These are phyloP conservation scores for Starmerella kuoi DNA, from an alignment of 805 yeast genomes.

Conservation along the genomic window DNA sequence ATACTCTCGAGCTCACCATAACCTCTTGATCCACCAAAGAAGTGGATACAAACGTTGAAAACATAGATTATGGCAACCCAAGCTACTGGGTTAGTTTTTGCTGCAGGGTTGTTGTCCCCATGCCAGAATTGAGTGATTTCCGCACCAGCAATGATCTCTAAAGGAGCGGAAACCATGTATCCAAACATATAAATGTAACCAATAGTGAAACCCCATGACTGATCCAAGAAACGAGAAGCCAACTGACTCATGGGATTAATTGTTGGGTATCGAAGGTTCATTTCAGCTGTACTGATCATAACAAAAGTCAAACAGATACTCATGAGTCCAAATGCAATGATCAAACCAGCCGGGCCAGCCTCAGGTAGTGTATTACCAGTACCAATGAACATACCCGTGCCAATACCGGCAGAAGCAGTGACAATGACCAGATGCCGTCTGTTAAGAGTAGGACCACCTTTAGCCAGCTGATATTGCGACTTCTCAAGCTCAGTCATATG, in stretches of 20 bases:
- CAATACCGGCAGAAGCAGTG: conserved; percentile 73
- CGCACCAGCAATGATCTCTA: conserved; percentile 53
- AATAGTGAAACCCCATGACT: conserved; percentile 54
- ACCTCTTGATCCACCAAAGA: conserved; percentile 38
- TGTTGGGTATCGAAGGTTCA: conserved; percentile 55
- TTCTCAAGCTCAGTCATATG: conserved; percentile 25
- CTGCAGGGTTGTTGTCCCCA: conserved; percentile 31
- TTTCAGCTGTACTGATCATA: conserved; percentile 57
- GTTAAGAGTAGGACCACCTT: conserved; percentile 30
- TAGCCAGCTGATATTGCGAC: conserved; percentile 36
- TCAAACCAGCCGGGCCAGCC: conserved; percentile 50
- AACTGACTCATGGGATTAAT: conserved; percentile 56
- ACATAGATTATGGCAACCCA: conserved; percentile 46
- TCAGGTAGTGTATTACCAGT: conserved; percentile 56
- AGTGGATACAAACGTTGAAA: conserved; percentile 30
- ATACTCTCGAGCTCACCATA: conserved; percentile 58
- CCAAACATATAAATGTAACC: conserved; percentile 53
- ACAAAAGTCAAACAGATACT: conserved; percentile 62
- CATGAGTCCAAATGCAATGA: conserved; percentile 54
- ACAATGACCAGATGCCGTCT: conserved; percentile 52
- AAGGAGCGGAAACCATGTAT: conserved; percentile 45
- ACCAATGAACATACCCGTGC: conserved; percentile 69
- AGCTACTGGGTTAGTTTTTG: conserved; percentile 37
- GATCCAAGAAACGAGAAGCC: conserved; percentile 52
- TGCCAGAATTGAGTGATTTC: conserved; percentile 46